A percentile compares a stretch with the other conserved stretches of the same genome.
Evolutionary conservation across 441 rosid species (phyloP).

Genomic region (Populus tomentosa): DNA sequence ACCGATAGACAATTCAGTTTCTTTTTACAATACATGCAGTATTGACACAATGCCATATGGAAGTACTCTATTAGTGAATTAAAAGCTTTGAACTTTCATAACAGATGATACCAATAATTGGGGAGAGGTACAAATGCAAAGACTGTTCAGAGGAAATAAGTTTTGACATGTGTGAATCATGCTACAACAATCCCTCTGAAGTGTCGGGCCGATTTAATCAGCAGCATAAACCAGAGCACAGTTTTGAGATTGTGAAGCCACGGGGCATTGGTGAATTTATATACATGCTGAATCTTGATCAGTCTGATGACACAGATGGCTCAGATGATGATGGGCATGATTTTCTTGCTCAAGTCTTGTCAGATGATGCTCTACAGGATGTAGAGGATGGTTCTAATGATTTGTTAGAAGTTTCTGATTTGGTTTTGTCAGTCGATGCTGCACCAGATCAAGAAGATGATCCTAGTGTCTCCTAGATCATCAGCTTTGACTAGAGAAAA

Average conservation of each 20-base stretch:
- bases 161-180: conserved; percentile 27
- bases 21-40: neutral
- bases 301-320: conserved; percentile 18
- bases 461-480: neutral
- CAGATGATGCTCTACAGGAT: conserved; percentile 13
- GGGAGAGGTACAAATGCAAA: conserved; percentile 29
- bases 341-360: neutral
- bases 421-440: neutral
- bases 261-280: neutral
- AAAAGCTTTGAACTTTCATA: neutral
- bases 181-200: conserved; percentile 23
- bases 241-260: conserved; percentile 16
- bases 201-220: conserved; percentile 29
- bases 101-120: conserved; percentile 28
- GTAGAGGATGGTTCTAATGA: conserved; percentile 17
- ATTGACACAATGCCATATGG: neutral
- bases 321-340: conserved; percentile 19
- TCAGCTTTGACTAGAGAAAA: neutral
- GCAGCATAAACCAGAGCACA: conserved; percentile 32
- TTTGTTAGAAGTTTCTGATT: conserved; percentile 15
- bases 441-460: neutral
- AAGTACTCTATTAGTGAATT: neutral
- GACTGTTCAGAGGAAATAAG: conserved; percentile 24
- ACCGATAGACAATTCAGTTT: neutral
- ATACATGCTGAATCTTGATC: neutral